Evolutionary conservation across 345 rosid species (phyloP), one percentile per base, ranked within the genome.

Genomic region (Camelina neglecta): DNA sequence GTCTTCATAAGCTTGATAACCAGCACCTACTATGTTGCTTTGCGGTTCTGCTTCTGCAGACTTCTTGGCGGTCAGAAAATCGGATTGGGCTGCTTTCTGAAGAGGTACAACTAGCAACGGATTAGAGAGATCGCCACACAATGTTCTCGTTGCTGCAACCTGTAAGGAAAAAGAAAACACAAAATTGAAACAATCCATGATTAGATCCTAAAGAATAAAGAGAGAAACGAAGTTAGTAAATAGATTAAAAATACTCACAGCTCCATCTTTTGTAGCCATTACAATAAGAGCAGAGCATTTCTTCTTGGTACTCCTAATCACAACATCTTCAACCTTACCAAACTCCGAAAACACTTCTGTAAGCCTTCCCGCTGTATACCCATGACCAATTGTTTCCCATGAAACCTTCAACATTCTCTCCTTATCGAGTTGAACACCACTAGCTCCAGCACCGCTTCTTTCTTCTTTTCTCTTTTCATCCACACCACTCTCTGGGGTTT

Each of bases 261-360:
- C 93, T 69, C 92, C 93, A 58, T 89, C 93, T 51, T 84, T 89
- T 21, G 85, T 83, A 71, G 87, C 78, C 96, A 94, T 92, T 26
- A 90, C 95, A 62, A 94, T 81, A 64, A 94, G 84, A 1, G 96
- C 98, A 35, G 95, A 90, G 16, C 91, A 80, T 72, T 81, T 92
- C 79, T 84, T 91, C 87, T 89, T 91, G 55, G 86, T 78, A 77
- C 87, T 90, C 73, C 80, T 85, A 2, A 88, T 86, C 20, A 92
- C 90, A 9, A 92, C 84, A 68, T 92, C 98, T 75, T 92, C 97
- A 50, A 94, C 93, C 24, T 65, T 77, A 51, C 96, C 98, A 86
- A 94, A 89, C 80, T 72, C 80, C 1, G 90, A 85, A 78, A 94
- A 89, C 60, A 90, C 45, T 69, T 86, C 86, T 80, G 80, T 86